phyloP scores from a whole-genome alignment of 192 early-diverging fungal species.

The Umbelopsis sp. region DNA sequence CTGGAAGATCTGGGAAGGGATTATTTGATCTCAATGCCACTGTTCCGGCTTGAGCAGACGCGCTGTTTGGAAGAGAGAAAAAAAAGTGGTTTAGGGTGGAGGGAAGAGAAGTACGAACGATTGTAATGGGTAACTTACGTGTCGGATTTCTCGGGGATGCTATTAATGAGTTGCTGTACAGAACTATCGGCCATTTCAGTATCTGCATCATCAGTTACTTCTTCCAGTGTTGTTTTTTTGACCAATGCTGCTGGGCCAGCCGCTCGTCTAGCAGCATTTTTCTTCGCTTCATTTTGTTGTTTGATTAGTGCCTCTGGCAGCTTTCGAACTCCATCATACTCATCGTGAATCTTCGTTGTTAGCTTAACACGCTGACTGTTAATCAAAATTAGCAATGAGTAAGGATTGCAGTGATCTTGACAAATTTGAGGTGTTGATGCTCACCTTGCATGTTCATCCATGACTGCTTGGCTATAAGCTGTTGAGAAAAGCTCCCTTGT shows the following conservation, averaged over 20 bases:
- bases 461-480: slow-evolving; percentile 38
- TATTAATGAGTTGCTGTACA: slow-evolving; percentile 48
- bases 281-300: slow-evolving; percentile 49
- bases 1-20: slow-evolving; percentile 47
- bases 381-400: neutral
- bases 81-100: neutral
- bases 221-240: slow-evolving; percentile 29
- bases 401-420: too few species aligned
- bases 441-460: slow-evolving; percentile 43
- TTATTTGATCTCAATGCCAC: slow-evolving; percentile 40
- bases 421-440: neutral
- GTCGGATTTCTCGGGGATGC: slow-evolving; percentile 41
- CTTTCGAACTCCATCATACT: slow-evolving; percentile 64
- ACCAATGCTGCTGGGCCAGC: slow-evolving; percentile 31
- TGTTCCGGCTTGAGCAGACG: slow-evolving; percentile 34
- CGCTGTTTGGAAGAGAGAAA: slow-evolving; percentile 18
- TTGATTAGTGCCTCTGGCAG: slow-evolving; percentile 63
- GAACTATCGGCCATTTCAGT: slow-evolving; percentile 31
- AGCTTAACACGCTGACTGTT: slow-evolving; percentile 67
- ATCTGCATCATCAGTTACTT: slow-evolving; percentile 26
- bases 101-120: too few species aligned
- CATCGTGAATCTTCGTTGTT: slow-evolving; percentile 74
- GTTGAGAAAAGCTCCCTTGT: slow-evolving; percentile 35
- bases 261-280: slow-evolving; percentile 44
- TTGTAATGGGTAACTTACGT: too few species aligned